These are phyloP conservation scores for Inga oerstediana DNA, from an alignment of 306 rosid species.

Conservation along the genomic window DNA sequence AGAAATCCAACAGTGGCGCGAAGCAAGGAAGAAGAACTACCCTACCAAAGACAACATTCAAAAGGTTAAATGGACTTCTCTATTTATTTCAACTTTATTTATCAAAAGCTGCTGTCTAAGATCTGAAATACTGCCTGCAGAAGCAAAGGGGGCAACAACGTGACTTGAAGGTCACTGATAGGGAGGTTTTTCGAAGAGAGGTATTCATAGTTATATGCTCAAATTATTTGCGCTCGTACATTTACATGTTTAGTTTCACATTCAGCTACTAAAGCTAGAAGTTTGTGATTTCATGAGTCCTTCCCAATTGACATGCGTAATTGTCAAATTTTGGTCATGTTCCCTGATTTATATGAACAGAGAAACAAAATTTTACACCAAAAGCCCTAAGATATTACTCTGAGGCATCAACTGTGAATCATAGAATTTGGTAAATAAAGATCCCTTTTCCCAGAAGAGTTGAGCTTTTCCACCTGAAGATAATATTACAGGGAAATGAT, in stretches of 20 bases:
- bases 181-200: conserved; percentile 63
- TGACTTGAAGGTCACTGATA: conserved; percentile 42
- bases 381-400: not conserved
- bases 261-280: not conserved
- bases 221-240: not conserved
- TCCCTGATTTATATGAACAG: not conserved
- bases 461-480: not conserved
- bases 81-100: conserved; percentile 16
- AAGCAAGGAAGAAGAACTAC: conserved; percentile 75
- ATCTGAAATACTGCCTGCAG: conserved; percentile 48
- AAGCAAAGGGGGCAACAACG: conserved; percentile 37
- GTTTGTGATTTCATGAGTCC: not conserved
- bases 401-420: not conserved
- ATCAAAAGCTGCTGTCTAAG: conserved; percentile 41
- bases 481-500: not conserved
- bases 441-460: not conserved
- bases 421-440: not conserved
- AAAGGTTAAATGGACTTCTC: conserved; percentile 54
- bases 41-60: conserved; percentile 56
- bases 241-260: not conserved
- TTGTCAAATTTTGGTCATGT: not conserved
- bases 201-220: conserved; percentile 36
- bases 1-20: conserved; percentile 89
- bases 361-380: not conserved
- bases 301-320: not conserved